Base-by-base conservation (phyloP, 208 protist genomes). In the Wallacemonas rigidus region DNA sequence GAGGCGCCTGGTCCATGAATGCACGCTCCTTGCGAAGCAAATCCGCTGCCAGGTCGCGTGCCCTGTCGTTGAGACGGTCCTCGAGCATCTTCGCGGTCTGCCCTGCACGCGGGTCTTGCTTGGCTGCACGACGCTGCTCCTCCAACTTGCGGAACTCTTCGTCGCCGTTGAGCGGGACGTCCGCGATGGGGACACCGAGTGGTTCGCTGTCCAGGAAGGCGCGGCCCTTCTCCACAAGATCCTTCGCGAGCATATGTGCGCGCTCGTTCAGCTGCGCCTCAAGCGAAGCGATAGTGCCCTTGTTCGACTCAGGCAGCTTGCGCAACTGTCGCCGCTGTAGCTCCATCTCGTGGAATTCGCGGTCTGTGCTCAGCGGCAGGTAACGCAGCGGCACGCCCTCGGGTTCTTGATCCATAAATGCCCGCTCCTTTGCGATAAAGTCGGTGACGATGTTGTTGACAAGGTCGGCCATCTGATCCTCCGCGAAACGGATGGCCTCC, bases 371-470 rank as follows among this genome's bases (percentile, higher is more conserved):
- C 5, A 96, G 77, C 15, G 92, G 87, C 61, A 96, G 68, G 64
- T 93, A 92, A 12, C 76, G 74, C 68, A 96, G 76, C 51, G 88
- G 81, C 3, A 96, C 86, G 39, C 87, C 89, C 57, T 85, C 87
- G 6, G 89, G 89, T 61, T 80, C 73, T n/a, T 74, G 89, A 62
- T 96, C 85, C 67, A 96, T 77, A 58, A 95, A 95, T 41, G 77
- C 68, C 8, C 92, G 85, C 82, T 96, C 88, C 61, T 83, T 80
- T 40, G 81, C 72, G 9, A 95, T 71, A 41, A 91, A 93, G 54
- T 82, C 71, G 15, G 47, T 64, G 58, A 88, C 92, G 36, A 95
- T 91, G n/a, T 87, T 76, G 43, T 70, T 78, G 5, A 95, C 83
- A 47, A 81, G 82, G 12, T 90, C 82, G 6, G 72, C 75, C 75